These are phyloP conservation scores for Colletotrichum sp. DNA, from an alignment of 2,329 filamentous ascomycete species.

Conservation along the genomic window DNA sequence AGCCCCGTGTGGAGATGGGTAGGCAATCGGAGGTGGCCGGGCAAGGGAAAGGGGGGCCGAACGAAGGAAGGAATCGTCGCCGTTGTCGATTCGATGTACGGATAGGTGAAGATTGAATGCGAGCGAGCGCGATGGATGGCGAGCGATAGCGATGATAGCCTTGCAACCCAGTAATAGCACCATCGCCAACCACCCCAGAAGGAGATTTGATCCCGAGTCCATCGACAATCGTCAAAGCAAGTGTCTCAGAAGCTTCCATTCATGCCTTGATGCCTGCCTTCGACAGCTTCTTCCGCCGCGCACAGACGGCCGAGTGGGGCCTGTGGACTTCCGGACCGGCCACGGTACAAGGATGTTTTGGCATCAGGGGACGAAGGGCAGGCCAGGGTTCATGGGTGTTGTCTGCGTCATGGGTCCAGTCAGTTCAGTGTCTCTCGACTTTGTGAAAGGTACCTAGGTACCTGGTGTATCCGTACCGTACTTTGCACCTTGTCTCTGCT, in stretches of 20 bases:
- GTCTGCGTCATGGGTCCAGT: background rate
- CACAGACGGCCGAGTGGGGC: constrained; percentile 14
- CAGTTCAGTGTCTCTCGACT: background rate
- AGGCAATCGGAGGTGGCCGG: constrained; percentile 14
- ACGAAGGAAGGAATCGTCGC: background rate
- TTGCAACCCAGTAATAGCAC: background rate
- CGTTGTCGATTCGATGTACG: background rate
- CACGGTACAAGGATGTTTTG: background rate
- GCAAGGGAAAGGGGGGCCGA: background rate
- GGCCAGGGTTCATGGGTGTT: background rate
- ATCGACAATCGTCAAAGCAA: constrained; percentile 8
- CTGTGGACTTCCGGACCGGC: constrained; percentile 6
- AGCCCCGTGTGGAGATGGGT: background rate
- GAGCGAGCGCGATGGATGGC: background rate
- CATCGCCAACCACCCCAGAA: background rate
- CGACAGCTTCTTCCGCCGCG: constrained; percentile 8
- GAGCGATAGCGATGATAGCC: background rate
- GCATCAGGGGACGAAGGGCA: background rate
- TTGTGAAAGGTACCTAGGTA: background rate
- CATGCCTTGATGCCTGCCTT: constrained; percentile 8
- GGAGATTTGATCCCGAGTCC: background rate
- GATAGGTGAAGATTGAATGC: background rate
- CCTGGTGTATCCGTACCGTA: background rate
- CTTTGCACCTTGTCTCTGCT: background rate
- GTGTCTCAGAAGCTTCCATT: constrained; percentile 21